Evolutionary conservation across 345 rosid species (phyloP).

Genomic region (Eucalyptus shirleyi): DNA sequence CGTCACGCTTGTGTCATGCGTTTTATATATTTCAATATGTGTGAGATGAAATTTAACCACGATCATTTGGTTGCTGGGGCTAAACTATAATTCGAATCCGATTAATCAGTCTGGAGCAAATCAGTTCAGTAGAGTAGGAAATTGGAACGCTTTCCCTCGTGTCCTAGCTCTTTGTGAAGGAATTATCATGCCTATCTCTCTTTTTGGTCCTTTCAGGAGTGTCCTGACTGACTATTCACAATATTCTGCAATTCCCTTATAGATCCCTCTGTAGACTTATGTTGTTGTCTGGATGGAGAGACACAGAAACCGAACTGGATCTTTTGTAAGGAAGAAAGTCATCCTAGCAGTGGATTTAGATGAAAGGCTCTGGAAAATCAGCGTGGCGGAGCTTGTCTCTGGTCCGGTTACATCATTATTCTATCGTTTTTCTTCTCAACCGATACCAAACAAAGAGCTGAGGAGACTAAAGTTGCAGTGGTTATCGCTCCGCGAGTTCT

Average conservation of each 20-base stretch:
- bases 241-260: not conserved
- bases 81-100: not conserved
- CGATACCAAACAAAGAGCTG: not conserved
- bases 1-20: fast-evolving
- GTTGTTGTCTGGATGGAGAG: not conserved
- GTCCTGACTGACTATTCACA: not conserved
- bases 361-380: not conserved
- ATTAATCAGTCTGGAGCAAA: not conserved
- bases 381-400: not conserved
- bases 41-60: not conserved
- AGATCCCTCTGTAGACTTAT: not conserved
- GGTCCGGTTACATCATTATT: not conserved
- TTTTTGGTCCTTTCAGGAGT: not conserved
- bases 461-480: not conserved
- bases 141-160: not conserved
- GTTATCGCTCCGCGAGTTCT: not conserved
- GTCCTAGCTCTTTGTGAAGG: not conserved
- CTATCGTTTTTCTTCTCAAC: not conserved
- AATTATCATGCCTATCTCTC: not conserved
- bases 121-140: not conserved
- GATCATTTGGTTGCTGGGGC: not conserved
- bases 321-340: not conserved
- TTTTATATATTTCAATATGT: not conserved
- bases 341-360: not conserved
- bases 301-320: no score